A percentile compares a stretch with the other conserved stretches of the same genome.
These are phyloP conservation scores for Leccinum pellstonianum DNA, from an alignment of 768 basidiomycete species.

Conservation along the genomic window DNA sequence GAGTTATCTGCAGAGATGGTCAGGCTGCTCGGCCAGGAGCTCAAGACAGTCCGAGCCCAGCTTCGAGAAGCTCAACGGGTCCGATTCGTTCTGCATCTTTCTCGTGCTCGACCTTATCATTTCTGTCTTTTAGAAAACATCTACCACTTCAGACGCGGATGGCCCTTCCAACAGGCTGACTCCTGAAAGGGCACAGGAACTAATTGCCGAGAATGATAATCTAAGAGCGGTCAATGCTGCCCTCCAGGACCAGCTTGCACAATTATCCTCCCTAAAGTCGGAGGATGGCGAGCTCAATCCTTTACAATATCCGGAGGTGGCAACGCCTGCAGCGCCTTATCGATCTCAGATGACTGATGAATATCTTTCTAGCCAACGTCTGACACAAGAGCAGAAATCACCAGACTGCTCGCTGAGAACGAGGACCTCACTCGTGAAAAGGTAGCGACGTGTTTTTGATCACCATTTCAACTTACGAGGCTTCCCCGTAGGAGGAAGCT, in stretches of 20 bases:
- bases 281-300: slow-evolving; percentile 8
- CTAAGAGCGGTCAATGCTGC: slow-evolving; percentile 22
- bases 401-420: slow-evolving; percentile 15
- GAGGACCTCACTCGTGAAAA: slow-evolving; percentile 16
- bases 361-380: slow-evolving; percentile 6
- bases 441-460: slow-evolving; percentile 3
- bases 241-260: slow-evolving; percentile 12
- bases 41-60: slow-evolving; percentile 23
- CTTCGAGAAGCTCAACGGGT: slow-evolving; percentile 27
- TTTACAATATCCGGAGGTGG: slow-evolving; percentile 12
- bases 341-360: slow-evolving; percentile 4
- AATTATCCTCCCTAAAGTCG: slow-evolving; percentile 16
- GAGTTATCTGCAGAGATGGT: slow-evolving; percentile 27
- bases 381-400: slow-evolving; percentile 12
- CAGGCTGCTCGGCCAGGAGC: slow-evolving; percentile 26
- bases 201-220: slow-evolving; percentile 16
- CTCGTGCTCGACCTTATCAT: not conserved
- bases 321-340: not conserved
- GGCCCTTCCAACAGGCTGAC: not conserved
- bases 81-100: not conserved
- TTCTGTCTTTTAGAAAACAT: slow-evolving; percentile 10
- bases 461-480: not conserved
- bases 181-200: slow-evolving; percentile 7
- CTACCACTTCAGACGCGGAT: not conserved
- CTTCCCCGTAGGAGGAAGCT: slow-evolving; percentile 13